Conservation (phyloP, 257 asterid genomes). For the Oldenlandia corymbosa region DNA sequence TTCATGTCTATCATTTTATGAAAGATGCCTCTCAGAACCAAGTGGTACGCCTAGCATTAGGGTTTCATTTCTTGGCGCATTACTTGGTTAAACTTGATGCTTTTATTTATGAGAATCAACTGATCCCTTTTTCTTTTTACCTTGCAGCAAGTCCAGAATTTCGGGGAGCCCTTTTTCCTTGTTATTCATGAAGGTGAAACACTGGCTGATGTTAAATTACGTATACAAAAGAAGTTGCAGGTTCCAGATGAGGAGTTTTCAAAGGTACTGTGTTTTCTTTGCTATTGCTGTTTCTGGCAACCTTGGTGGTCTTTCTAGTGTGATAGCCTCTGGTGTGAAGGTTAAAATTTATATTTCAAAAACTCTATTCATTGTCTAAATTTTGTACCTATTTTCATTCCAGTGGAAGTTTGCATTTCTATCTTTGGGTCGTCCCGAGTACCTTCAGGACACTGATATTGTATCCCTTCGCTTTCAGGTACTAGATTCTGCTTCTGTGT, state of each 20-base stretch:
- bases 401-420: constrained; percentile 73
- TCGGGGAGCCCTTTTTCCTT: constrained; percentile 71
- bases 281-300: background rate
- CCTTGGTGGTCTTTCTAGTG: too few relatives aligned
- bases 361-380: background rate
- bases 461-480: constrained; percentile 63
- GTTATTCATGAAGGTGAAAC: constrained; percentile 67
- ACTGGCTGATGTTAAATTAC: constrained; percentile 46
- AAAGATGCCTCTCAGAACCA: constrained; percentile 50
- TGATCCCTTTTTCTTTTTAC: background rate
- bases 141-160: constrained; percentile 47
- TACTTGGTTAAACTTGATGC: background rate
- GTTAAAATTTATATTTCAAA: background rate
- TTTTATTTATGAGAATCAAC: background rate
- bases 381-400: background rate
- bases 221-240: constrained; percentile 59
- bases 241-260: constrained; percentile 66
- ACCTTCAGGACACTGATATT: constrained; percentile 55
- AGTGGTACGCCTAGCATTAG: constrained; percentile 39
- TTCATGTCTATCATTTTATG: constrained; percentile 60
- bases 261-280: constrained; percentile 31
- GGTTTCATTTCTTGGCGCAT: too few relatives aligned
- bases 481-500: background rate
- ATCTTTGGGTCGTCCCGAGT: constrained; percentile 62
- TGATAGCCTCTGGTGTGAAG: background rate